Evolutionary conservation across 2,329 filamentous ascomycete genomes (phyloP), one percentile per base, ranked within the genome.

Genomic region (Neoascochyta sp.): DNA sequence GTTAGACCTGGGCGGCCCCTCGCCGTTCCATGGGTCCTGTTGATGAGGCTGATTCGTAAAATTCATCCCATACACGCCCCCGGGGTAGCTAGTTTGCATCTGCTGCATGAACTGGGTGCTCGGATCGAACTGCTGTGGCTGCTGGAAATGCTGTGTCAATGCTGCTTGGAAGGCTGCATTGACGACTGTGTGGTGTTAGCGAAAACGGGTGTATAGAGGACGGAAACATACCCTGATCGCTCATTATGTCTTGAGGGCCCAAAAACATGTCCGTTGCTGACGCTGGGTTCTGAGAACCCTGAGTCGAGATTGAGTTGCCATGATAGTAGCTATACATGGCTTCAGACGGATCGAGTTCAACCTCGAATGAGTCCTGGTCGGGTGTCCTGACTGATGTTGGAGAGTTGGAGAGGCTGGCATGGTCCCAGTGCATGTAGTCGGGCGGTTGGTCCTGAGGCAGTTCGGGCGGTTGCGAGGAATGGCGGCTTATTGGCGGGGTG

Each of bases 331-430:
- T n/a, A n/a, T n/a, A n/a, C n/a, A n/a, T n/a, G n/a, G n/a, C n/a
- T n/a, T n/a, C n/a, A n/a, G n/a, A n/a, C n/a, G n/a, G n/a, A n/a
- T n/a, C n/a, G n/a, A n/a, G n/a, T 7, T 57, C 53, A 14, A 50
- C 45, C 22, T 62, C 57, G 19, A 58, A 60, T 2, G 41, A 41
- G 9, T 59, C 52, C 37, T 48, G 43, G 24, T 63, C 56, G 3
- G 59, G 57, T 7, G 59, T 63, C 38, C 37, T 53, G 12, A 59
- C 50, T 36, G 57, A 60, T 9, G 52, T 60, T 6, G 57, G 57
- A 22, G 59, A 63, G 27, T 53, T 46, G n/a, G 59, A 63, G 6
- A 45, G 38, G 29, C 56, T 61, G 27, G 41, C 50, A 47, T 57
- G 47, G 31, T 59, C 53, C 43, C 47, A 60, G 29, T 48, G 32